Conservation (phyloP, 306 rosid species). For the Fragaria nilgerrensis region DNA sequence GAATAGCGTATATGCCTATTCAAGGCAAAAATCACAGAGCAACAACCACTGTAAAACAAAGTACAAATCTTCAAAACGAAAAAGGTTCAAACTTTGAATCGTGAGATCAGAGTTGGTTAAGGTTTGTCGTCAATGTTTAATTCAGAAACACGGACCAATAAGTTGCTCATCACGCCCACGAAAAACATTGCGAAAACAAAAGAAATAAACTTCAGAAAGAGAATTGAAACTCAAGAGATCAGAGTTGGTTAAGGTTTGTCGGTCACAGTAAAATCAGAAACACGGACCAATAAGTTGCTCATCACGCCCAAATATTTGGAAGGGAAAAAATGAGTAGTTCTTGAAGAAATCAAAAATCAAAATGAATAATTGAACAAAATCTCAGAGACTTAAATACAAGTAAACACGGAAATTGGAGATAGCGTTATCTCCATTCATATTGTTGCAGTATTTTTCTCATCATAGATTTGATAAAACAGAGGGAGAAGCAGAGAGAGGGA, state of each 20-base stretch:
- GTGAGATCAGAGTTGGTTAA: not conserved
- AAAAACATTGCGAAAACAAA: too few relatives aligned
- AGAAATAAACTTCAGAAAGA: not conserved
- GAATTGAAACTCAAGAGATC: conserved; percentile 10
- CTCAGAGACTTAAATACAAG: conserved; percentile 89
- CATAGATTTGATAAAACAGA: conserved; percentile 34
- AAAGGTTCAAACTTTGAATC: not conserved
- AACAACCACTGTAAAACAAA: not conserved
- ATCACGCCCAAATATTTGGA: conserved; percentile 41
- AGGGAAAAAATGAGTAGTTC: not conserved
- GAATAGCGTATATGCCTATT: conserved; percentile 86
- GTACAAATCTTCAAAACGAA: fast-evolving
- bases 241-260: conserved; percentile 49
- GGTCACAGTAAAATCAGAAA: conserved; percentile 68
- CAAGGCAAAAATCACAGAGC: conserved; percentile 73
- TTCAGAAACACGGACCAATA: conserved; percentile 7
- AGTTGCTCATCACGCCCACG: not conserved
- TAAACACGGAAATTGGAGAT: conserved; percentile 50
- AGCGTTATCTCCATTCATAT: conserved; percentile 59
- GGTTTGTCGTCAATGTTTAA: not conserved
- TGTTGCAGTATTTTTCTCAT: conserved; percentile 84
- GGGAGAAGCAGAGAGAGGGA: too few relatives aligned
- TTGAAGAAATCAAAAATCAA: not conserved
- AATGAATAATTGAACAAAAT: not conserved
- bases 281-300: conserved; percentile 68